Evolutionary conservation across 2,329 filamentous ascomycete genomes (phyloP), one percentile per base, ranked within the genome.

Genomic region (Alternaria infectoria): DNA sequence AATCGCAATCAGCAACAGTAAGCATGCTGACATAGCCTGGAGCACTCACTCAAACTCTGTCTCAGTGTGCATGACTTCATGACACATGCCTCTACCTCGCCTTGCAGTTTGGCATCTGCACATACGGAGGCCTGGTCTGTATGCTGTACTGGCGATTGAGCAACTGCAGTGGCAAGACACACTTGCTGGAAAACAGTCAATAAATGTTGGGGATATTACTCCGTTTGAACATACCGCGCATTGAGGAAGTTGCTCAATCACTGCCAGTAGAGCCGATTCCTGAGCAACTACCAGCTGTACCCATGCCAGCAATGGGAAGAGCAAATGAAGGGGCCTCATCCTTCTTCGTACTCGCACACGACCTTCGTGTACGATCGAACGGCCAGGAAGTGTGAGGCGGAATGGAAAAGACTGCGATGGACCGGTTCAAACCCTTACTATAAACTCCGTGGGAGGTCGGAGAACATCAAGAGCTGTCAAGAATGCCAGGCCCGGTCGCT

Each of bases 181-280:
- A 21, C 32, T 68, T 67, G 66, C 70, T 73, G 30, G 25, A 51
- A 30, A 21, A 9, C 12, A 13, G 49, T 68, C 46, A 69, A 56
- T 19, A 44, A 8, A 8, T 23, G 17, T 21, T n/a, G 36, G 11
- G 28, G 12, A 45, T 21, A n/a, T 44, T 3, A 23, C 12, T 36
- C 15, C 50, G 4, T 17, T 21, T 19, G 11, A 30, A 69, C 70
- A 49, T 71, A 72, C 70, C 46, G 70, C 69, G 47, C 70, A 72
- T 52, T 57, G 43, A 25, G 70, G 69, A 47, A 72, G 64, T 17
- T 64, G 56, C 23, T 50, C 58, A 54, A 68, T 54, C 17, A 57
- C 62, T 8, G 61, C 59, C n/a, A 57, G 28, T 13, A 71, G 25
- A 59, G 54, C 59, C 21, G 62, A 51, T 12, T 62, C 57, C 57